Conservation (phyloP, 2,329 filamentous ascomycete genomes). For the Fusarium coicis region DNA sequence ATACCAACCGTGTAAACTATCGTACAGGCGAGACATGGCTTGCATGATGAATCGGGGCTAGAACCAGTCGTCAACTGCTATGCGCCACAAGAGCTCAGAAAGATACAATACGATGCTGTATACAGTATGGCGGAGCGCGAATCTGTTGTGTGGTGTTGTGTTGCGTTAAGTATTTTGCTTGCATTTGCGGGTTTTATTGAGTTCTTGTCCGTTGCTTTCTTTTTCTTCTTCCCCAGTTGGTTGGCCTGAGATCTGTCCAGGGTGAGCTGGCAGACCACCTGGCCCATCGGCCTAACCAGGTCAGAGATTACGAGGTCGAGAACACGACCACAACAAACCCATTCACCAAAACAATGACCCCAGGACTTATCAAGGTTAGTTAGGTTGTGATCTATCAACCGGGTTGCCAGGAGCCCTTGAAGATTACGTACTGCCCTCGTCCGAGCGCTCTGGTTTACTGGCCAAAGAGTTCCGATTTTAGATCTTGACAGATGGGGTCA, state of each 20-base stretch:
- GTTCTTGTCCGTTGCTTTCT: background rate
- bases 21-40: constrained; percentile 39
- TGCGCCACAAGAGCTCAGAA: constrained; percentile 29
- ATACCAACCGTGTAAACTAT: constrained; percentile 13
- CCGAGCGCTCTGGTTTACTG: constrained; percentile 12
- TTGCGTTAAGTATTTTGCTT: constrained; percentile 1
- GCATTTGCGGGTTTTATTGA: constrained; percentile 17
- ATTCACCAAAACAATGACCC: constrained; percentile 15
- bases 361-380: background rate
- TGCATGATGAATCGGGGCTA: constrained; percentile 35
- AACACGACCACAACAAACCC: constrained; percentile 27
- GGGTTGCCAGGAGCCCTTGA: constrained; percentile 6
- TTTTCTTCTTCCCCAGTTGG: constrained; percentile 24
- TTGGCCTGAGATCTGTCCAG: constrained; percentile 39
- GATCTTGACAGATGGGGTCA: constrained; percentile 27
- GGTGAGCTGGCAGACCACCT: constrained; percentile 21
- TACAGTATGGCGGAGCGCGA: constrained; percentile 17
- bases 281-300: constrained; percentile 15
- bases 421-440: constrained; percentile 36
- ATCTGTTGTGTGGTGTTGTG: background rate
- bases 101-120: constrained; percentile 6
- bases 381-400: constrained; percentile 21
- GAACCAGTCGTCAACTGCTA: constrained; percentile 25
- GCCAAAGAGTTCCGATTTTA: constrained; percentile 15
- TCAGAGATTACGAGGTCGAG: constrained; percentile 34